These are phyloP conservation scores for Blastomyces parvus DNA, from an alignment of 2,329 filamentous ascomycete species.

Conservation along the genomic window DNA sequence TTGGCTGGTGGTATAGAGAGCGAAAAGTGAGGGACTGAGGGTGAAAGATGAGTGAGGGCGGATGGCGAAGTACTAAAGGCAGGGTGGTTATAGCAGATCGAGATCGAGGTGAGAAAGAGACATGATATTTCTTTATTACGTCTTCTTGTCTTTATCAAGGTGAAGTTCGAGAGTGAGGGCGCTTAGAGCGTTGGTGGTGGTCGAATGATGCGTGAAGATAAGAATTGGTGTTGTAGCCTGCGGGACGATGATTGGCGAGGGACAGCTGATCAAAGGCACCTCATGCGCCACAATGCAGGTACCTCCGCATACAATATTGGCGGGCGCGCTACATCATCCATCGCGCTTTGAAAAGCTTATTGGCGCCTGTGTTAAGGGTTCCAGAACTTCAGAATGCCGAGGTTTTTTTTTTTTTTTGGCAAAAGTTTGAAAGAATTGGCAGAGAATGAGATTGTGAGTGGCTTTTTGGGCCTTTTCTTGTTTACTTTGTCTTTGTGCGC, in stretches of 20 bases:
- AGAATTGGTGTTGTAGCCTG: too few species aligned
- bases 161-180: not conserved
- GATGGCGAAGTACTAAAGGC: not conserved
- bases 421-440: too few species aligned
- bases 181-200: not conserved
- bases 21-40: not conserved
- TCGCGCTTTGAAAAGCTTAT: not conserved
- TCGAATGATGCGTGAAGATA: not conserved
- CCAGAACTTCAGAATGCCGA: not conserved
- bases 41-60: not conserved
- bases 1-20: not conserved
- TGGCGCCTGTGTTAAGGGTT: not conserved
- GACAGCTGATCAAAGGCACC: not conserved
- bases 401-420: not conserved
- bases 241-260: too few species aligned
- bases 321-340: constrained; percentile 6
- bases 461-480: not conserved
- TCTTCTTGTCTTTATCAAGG: not conserved
- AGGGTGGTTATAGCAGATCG: constrained; percentile 2
- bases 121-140: not conserved
- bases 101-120: not conserved
- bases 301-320: constrained; percentile 6
- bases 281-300: not conserved
- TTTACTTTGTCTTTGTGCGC: too few species aligned
- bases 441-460: not conserved